Evolutionary conservation across 2,329 filamentous ascomycete genomes (phyloP).

Genomic region (Neobulgaria alba): DNA sequence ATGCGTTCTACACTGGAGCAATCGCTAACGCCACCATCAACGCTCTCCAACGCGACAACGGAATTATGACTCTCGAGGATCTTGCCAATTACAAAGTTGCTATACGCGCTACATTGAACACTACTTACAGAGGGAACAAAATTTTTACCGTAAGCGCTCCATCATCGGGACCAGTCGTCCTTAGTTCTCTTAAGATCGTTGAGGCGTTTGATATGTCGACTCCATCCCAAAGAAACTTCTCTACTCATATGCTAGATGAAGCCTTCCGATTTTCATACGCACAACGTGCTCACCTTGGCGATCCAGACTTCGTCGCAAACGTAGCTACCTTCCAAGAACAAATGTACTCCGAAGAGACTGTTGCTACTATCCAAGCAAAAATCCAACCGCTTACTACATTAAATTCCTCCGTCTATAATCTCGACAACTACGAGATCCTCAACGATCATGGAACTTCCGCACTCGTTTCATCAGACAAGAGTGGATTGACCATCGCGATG

Average conservation of each 20-base stretch:
- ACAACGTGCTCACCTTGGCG: constrained; percentile 51
- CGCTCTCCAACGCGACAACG: constrained; percentile 56
- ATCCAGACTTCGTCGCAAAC: constrained; percentile 51
- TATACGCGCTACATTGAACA: constrained; percentile 52
- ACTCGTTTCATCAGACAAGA: constrained; percentile 45
- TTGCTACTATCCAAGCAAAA: constrained; percentile 43
- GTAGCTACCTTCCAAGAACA: constrained; percentile 45
- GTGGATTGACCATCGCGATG: constrained; percentile 52
- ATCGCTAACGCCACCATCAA: constrained; percentile 65
- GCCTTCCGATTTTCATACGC: constrained; percentile 61
- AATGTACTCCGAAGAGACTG: constrained; percentile 39
- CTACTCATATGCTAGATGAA: constrained; percentile 60
- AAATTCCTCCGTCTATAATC: constrained; percentile 53
- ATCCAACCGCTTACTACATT: constrained; percentile 51
- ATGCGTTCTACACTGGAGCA: constrained; percentile 63
- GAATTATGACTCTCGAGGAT: constrained; percentile 75
- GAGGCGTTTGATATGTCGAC: constrained; percentile 58
- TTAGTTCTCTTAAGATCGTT: constrained; percentile 67
- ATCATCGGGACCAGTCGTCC: constrained; percentile 63
- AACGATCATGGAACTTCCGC: constrained; percentile 41
- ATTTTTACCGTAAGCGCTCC: constrained; percentile 64
- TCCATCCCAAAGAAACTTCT: constrained; percentile 42
- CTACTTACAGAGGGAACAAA: constrained; percentile 58
- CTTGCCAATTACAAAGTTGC: constrained; percentile 60
- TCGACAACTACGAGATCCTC: constrained; percentile 49